Conservation (phyloP, 306 rosid species). For the Pueraria montana region DNA sequence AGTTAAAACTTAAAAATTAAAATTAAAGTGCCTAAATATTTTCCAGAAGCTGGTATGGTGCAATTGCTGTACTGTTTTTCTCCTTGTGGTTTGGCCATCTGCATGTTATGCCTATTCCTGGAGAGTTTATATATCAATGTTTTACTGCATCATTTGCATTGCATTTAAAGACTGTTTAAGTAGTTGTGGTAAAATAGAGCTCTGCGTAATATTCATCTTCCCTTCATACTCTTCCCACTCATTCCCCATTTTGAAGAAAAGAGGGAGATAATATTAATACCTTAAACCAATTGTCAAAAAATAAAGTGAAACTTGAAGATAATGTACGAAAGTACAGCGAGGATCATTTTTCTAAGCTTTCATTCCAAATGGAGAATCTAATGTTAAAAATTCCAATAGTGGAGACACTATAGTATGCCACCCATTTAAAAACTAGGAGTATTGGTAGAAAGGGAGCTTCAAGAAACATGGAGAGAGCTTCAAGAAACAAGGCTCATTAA, state of each 20-base stretch:
- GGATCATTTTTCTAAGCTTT: constrained; percentile 12
- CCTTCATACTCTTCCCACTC: background rate
- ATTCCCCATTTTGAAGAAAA: background rate
- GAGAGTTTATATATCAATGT: background rate
- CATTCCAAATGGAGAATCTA: constrained; percentile 3
- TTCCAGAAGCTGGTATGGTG: background rate
- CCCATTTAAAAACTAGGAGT: no score
- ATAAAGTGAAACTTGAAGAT: constrained; percentile 24
- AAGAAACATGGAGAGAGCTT: background rate
- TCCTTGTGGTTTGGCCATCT: background rate
- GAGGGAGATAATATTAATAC: background rate
- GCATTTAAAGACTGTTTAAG: background rate
- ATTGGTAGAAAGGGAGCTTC: no score
- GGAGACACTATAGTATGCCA: background rate
- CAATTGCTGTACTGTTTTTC: background rate
- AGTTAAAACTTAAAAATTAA: background rate
- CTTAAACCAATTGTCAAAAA: constrained; percentile 20
- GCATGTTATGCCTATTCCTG: background rate
- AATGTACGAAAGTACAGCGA: background rate
- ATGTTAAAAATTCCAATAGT: constrained; percentile 20
- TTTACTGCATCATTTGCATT: background rate
- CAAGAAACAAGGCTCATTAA: background rate
- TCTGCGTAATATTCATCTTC: background rate
- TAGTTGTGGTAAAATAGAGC: constrained; percentile 1
- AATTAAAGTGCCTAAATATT: background rate